Conservation (phyloP, 1,284 basidiomycete genomes). For the Schizophyllum commune region DNA sequence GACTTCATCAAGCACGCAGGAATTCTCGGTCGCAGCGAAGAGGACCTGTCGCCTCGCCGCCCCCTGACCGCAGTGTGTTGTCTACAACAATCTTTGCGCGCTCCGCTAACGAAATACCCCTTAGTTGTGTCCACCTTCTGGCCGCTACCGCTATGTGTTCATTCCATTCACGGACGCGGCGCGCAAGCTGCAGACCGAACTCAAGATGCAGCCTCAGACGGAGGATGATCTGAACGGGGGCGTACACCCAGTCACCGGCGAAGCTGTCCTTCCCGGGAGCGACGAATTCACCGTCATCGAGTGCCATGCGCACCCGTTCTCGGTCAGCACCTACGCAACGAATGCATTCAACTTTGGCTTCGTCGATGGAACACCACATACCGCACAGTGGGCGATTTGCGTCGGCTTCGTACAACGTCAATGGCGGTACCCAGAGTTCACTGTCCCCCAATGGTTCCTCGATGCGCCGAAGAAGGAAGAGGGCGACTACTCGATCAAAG, state of each 20-base stretch:
- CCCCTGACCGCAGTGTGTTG: neutral
- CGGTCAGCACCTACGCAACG: no score
- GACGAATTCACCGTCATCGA: neutral
- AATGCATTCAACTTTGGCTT: no score
- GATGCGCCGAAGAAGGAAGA: neutral
- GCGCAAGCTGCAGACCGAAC: neutral
- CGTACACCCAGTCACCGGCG: neutral
- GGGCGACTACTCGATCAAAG: neutral
- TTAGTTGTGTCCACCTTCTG: no score
- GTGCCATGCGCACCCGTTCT: neutral
- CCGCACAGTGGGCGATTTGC: neutral
- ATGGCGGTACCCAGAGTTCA: neutral
- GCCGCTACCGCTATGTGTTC: neutral
- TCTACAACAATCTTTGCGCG: no score
- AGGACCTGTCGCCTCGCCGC: neutral
- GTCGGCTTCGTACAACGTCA: neutral
- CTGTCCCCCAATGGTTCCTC: neutral
- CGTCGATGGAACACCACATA: no score
- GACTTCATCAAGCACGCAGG: neutral
- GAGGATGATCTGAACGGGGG: neutral
- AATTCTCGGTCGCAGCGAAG: neutral
- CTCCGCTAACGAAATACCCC: no score
- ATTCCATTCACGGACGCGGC: neutral
- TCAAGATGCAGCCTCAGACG: neutral
- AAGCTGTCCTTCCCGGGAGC: neutral